Percentiles rank a stretch among this genome's conserved stretches.
Evolutionary conservation across 495 filamentous ascomycete species (phyloP).

Genomic region (Arthonia radiata): DNA sequence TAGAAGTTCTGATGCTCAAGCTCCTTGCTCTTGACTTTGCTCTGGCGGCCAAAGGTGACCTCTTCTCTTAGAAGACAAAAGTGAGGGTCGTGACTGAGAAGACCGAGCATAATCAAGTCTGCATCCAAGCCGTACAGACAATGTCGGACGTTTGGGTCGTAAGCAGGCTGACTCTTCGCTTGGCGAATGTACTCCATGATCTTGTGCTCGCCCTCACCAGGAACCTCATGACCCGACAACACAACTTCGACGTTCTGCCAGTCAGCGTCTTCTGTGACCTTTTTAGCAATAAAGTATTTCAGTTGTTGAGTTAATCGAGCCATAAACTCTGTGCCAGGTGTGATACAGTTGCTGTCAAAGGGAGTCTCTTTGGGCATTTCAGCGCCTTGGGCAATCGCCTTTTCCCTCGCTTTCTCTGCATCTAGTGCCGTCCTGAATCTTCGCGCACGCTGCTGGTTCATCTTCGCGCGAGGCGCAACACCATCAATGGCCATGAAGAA

Average conservation of each 20-base stretch:
- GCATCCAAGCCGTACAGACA: slow-evolving; percentile 96
- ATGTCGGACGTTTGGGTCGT: slow-evolving; percentile 87
- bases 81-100: slow-evolving; percentile 93
- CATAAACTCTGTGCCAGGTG: slow-evolving; percentile 96
- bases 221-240: slow-evolving; percentile 94
- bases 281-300: slow-evolving; percentile 97
- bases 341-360: slow-evolving; percentile 99
- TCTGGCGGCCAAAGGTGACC: slow-evolving; percentile 81
- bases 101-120: slow-evolving; percentile 93
- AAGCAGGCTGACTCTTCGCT: slow-evolving; percentile 79
- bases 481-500: slow-evolving; percentile 99
- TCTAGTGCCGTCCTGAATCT: slow-evolving; percentile 90
- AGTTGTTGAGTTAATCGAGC: slow-evolving; percentile 78
- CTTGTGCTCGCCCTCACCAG: slow-evolving; percentile 96
- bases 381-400: slow-evolving; percentile 65
- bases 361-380: slow-evolving; percentile 87
- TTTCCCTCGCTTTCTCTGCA: slow-evolving; percentile 66
- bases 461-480: slow-evolving; percentile 92
- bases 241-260: slow-evolving; percentile 93
- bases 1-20: slow-evolving; percentile 98
- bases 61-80: slow-evolving; percentile 95
- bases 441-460: slow-evolving; percentile 95
- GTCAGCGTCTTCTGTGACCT: slow-evolving; percentile 84
- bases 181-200: slow-evolving; percentile 99
- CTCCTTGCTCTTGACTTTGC: slow-evolving; percentile 71